Base-by-base conservation (phyloP, 805 yeast genomes). In the Ogataea salicorniae region DNA sequence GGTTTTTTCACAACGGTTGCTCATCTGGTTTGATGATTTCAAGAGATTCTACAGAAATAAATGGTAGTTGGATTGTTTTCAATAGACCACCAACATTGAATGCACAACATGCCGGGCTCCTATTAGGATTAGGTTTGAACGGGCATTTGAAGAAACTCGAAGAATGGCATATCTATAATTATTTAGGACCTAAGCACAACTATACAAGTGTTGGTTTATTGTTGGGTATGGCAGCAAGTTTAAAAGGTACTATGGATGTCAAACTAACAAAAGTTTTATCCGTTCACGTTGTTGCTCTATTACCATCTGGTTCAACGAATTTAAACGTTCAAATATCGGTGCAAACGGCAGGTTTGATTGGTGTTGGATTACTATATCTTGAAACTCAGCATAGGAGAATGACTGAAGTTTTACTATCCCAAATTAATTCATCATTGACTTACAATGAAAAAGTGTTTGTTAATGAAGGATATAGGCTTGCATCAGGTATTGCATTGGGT, bases 91-190 rank as follows among this genome's bases (percentile, higher is more conserved):
- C 76, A 1, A 74, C 69, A 5, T 63, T 86, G 33, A 81, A 80
- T 55, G 77, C 96, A 0, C 91, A 87, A 51, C 97, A 91, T 70
- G 97, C 97, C 20, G 99, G 99, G 0, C 90, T 94, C 56, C 66
- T 94, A n/a, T 67, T 89, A 17, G 99, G 97, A 0, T 70, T 94
- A 23, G 99, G 99, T 0, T 69, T 94, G 31, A 88, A 88, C 66
- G 98, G 98, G 0, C 96, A 91, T 61, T 68, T 94, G 57, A 81
- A 77, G 47, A 74, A 75, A 38, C 68, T 94, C 23, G 98, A 92
- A 59, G 97, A 94, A 63, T 94, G 98, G 97, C 97, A 91, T 61
- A 86, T 92, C 31, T 94, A 89, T 63, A 91, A 92, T 60, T 90
- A 89, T 55, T 69, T 94, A 45, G 95, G 96, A 0, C 95, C 96